Evolutionary conservation across 495 filamentous ascomycete genomes (phyloP).

Genomic region (Corynascus novoguineensis): DNA sequence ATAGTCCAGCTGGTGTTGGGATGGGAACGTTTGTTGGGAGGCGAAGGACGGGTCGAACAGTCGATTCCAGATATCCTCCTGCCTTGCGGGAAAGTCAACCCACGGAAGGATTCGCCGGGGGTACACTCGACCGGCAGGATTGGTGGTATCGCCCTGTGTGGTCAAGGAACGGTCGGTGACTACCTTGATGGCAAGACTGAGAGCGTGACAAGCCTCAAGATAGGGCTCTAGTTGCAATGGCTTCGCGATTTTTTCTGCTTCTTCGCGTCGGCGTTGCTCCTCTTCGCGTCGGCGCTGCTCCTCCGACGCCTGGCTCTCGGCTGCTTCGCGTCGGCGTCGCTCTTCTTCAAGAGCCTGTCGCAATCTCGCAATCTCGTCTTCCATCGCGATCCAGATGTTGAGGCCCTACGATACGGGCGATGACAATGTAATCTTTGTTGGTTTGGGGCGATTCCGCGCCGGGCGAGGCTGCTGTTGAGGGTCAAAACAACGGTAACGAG

Average conservation of each 20-base stretch:
- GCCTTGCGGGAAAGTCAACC: constrained; percentile 24
- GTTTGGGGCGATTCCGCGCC: background rate
- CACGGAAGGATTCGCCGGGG: constrained; percentile 33
- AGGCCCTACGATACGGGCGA: background rate
- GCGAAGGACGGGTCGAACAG: constrained; percentile 24
- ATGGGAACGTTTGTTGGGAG: constrained; percentile 25
- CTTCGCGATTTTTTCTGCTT: constrained; percentile 21
- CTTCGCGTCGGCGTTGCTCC: constrained; percentile 27
- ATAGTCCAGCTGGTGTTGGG: constrained; percentile 29
- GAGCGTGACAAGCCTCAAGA: constrained; percentile 30
- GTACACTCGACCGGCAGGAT: constrained; percentile 30
- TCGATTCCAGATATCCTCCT: constrained; percentile 27
- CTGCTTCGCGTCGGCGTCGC: background rate
- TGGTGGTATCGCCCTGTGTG: constrained; percentile 29
- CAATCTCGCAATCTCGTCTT: constrained; percentile 2
- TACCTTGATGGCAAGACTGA: constrained; percentile 30
- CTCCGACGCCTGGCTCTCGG: too few species aligned
- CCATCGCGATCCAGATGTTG: background rate
- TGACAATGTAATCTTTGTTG: background rate
- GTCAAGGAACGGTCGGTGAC: constrained; percentile 29
- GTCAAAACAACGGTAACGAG: constrained; percentile 1
- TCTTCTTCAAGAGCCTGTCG: constrained; percentile 2
- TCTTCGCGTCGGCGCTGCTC: background rate
- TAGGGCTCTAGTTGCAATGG: constrained; percentile 27
- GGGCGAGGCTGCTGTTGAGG: background rate